A percentile compares a stretch with the other conserved stretches of the same genome.
These are phyloP conservation scores for Paragyromitra xinjiangensis DNA, from an alignment of 495 filamentous ascomycete species.

Conservation along the genomic window DNA sequence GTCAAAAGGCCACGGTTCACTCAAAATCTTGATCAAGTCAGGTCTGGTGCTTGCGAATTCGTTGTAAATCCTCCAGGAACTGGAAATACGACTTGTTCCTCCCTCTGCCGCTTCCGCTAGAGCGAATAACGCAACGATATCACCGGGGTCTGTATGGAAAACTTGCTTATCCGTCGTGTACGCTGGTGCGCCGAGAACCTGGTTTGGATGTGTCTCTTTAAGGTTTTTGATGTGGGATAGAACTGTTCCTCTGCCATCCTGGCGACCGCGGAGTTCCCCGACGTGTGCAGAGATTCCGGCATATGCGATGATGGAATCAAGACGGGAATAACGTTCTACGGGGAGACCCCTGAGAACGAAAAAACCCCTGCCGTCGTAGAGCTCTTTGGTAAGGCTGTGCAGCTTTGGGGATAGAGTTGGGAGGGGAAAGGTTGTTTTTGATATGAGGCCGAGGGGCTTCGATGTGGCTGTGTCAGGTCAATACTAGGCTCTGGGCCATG, in stretches of 20 bases:
- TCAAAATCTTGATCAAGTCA: constrained; percentile 67
- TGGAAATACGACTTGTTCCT: constrained; percentile 69
- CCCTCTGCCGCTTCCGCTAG: constrained; percentile 65
- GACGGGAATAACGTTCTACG: constrained; percentile 61
- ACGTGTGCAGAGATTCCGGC: constrained; percentile 67
- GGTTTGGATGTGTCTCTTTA: background rate
- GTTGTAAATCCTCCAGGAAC: constrained; percentile 71
- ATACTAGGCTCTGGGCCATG: background rate
- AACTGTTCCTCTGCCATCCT: constrained; percentile 59
- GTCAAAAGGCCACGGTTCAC: constrained; percentile 68
- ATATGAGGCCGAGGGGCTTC: constrained; percentile 5
- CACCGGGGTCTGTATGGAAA: constrained; percentile 76
- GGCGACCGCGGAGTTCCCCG: constrained; percentile 65
- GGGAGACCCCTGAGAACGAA: constrained; percentile 66
- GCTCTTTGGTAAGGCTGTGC: constrained; percentile 56
- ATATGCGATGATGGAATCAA: constrained; percentile 66
- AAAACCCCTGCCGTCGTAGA: constrained; percentile 65
- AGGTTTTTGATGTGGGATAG: constrained; percentile 42
- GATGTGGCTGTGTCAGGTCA: constrained; percentile 7
- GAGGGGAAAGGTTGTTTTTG: constrained; percentile 63
- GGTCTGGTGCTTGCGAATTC: constrained; percentile 68
- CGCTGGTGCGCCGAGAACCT: constrained; percentile 35
- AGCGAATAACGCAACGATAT: constrained; percentile 70
- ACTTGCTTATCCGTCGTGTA: constrained; percentile 61
- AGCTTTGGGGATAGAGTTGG: constrained; percentile 64